Evolutionary conservation across 2,329 filamentous ascomycete species (phyloP), one percentile per base, ranked within the genome.

Genomic region (Aaosphaeria arxii): DNA sequence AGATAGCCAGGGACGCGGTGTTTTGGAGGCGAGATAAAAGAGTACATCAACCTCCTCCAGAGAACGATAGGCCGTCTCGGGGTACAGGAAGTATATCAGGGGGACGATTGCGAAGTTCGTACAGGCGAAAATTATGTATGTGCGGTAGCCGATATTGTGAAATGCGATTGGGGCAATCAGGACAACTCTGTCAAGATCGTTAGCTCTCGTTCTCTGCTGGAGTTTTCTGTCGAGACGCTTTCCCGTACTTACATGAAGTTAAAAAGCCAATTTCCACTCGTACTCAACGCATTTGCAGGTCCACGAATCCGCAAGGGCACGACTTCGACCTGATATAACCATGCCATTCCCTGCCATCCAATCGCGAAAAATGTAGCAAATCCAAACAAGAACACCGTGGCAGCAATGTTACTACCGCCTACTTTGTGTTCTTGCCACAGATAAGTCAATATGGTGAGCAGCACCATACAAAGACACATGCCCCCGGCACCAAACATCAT

Each of bases 321-420:
- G 71, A 94, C 86, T 76, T 95, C 90, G 64, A 90, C 90, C 62
- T 66, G 66, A 40, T 73, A 74, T 6, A 68, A 49, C 66, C 66
- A 94, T 86, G 64, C 94, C 81, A 62, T 79, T 70, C 81, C 80
- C 78, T 58, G 79, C 90, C 89, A 95, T 55, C 89, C 95, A 52
- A 82, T 85, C 49, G 89, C 90, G 67, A 95, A 95, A 79, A 87
- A 94, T 78, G 89, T 89, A 75, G 95, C 90, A 78, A 90, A 94
- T 74, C 92, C 86, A 73, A 86, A 87, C 64, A 95, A 90, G 74
- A 95, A 92, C 49, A 95, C 66, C 0, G 72, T 69, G 17, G 72
- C 69, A 5, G 62, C 64, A 31, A 73, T 66, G 11, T 70, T 67
- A n/a, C 57, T 57, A 3, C 55, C 52, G 2, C 47, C 40, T 11